A percentile compares a stretch with the other conserved stretches of the same genome.
These are phyloP conservation scores for Malus domestica DNA, from an alignment of 306 rosid species.

Conservation along the genomic window DNA sequence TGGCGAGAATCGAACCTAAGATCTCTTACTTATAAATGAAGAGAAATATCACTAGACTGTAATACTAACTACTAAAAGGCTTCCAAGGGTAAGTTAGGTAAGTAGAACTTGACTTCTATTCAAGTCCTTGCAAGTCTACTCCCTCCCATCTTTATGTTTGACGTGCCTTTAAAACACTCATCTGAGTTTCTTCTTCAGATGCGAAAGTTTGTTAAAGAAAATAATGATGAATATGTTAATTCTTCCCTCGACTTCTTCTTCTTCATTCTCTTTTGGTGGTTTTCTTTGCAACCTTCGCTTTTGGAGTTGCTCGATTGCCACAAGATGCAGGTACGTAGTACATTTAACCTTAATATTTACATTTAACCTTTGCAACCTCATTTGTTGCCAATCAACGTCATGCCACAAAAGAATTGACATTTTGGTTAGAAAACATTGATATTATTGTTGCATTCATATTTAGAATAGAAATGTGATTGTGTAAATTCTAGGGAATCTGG, in stretches of 20 bases:
- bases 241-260: neutral
- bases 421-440: too few species aligned
- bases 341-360: neutral
- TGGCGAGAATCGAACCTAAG: too few species aligned
- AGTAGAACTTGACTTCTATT: neutral
- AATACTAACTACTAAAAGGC: too few species aligned
- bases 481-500: too few species aligned
- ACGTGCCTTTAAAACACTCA: neutral
- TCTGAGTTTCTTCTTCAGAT: neutral
- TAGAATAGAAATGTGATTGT: too few species aligned
- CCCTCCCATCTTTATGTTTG: neutral
- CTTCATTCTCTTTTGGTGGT: neutral
- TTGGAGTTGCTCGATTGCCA: slow-evolving; percentile 20
- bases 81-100: too few species aligned
- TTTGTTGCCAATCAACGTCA: too few species aligned
- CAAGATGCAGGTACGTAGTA: slow-evolving; percentile 18
- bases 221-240: neutral
- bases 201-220: neutral
- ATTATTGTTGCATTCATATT: too few species aligned
- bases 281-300: slow-evolving; percentile 11
- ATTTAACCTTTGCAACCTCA: too few species aligned
- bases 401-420: too few species aligned
- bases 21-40: too few species aligned
- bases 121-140: neutral
- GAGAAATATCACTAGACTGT: too few species aligned